Percentiles rank a stretch among this genome's conserved stretches.
Conservation (phyloP, 2,329 filamentous ascomycete genomes). For the Fusarium dlaminii region DNA sequence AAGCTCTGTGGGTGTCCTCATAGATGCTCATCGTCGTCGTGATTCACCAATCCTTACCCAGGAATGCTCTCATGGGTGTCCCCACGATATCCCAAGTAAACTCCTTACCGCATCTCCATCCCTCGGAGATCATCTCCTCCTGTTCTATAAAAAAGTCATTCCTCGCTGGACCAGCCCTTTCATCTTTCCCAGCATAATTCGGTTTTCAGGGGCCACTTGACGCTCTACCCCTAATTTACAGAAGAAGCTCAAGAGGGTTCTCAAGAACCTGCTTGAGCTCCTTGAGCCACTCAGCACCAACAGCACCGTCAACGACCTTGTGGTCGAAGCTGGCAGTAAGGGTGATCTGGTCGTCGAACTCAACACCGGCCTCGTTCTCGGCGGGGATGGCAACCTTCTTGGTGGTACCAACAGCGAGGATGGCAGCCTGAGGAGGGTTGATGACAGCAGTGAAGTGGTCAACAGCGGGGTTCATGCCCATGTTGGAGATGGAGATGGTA, state of each 20-base stretch:
- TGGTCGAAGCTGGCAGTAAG: conserved; percentile 98
- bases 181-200: background rate
- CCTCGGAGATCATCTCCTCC: conserved; percentile 22
- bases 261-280: conserved; percentile 98
- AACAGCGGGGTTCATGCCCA: conserved; percentile 98
- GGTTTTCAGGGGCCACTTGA: background rate
- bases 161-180: conserved; percentile 23
- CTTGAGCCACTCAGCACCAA: conserved; percentile 95
- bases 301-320: conserved; percentile 96
- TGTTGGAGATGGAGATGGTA: conserved; percentile 99
- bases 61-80: conserved; percentile 9
- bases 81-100: conserved; percentile 24
- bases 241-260: conserved; percentile 93
- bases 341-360: conserved; percentile 97
- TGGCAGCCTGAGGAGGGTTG: conserved; percentile 97
- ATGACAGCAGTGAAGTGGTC: conserved; percentile 98
- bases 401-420: conserved; percentile 92
- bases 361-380: conserved; percentile 80
- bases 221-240: conserved; percentile 63
- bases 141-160: conserved; percentile 40
- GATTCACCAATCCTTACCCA: conserved; percentile 9
- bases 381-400: conserved; percentile 93
- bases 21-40: conserved; percentile 13
- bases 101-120: conserved; percentile 18
- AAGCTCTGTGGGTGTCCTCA: conserved; percentile 23